Evolutionary conservation across 164 flowering plant species (phyloP), one percentile per base, ranked within the genome.

Genomic region (Akebia trifoliata): DNA sequence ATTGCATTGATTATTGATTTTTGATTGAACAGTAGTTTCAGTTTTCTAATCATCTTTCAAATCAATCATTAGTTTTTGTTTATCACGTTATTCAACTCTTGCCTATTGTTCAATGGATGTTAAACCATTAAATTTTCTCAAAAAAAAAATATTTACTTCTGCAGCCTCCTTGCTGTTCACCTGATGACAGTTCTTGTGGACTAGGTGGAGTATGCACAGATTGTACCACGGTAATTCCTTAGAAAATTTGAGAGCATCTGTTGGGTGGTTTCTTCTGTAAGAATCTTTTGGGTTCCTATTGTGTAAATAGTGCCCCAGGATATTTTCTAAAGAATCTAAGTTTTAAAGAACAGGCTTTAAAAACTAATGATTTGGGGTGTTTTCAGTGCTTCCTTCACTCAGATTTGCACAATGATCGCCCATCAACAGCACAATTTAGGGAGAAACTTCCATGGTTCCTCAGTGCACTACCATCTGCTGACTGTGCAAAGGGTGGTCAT

Each of bases 401-500:
- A 60, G 95, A 93, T 62, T 74, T 93, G 72, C 59, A 67, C 50
- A 73, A 72, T 52, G 91, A 70, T 52, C 96, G 99, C 36, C 99
- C 99, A 67, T 78, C 90, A 31, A 90, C 93, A 2, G 52, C 29
- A 30, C 97, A 93, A 70, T 93, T 93, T 64, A 73, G 62, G 71
- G 89, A 90, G 78, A 93, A 87, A 76, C 96, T 90, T 55, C 99
- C 99, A 12, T 93, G 99, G 99, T 90, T 90, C 62, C 90, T 93
- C 24, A 68, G 75, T 74, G 84, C 99, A 15, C 65, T 93, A 62
- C 99, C 99, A 20, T 93, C 97, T 62, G 87, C 92, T 70, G 95
- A 90, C 77, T 93, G 99, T 82, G 90, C 99, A 14, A 93, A 93
- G 74, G 99, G 96, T 73, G 99, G 99, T 22, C 95, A 83, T 76